These are phyloP conservation scores for Claviceps pazoutovae DNA, from an alignment of 2,329 filamentous ascomycete species.

Conservation along the genomic window DNA sequence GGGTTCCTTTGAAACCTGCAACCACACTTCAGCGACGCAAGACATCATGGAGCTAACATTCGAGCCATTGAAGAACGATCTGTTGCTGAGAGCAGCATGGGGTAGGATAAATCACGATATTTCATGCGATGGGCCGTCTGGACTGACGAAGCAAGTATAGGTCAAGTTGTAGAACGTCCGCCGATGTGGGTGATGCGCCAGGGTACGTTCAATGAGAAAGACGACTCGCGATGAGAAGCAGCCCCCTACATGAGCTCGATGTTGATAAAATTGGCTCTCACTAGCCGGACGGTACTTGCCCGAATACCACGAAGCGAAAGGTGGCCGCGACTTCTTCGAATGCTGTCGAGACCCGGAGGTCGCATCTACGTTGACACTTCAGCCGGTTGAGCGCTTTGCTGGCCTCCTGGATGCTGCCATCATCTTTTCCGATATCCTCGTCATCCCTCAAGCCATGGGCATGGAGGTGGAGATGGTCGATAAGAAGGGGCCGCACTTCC, in stretches of 20 bases:
- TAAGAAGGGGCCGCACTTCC: constrained; percentile 93
- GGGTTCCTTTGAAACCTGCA: background rate
- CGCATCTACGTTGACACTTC: constrained; percentile 82
- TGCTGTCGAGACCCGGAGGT: constrained; percentile 91
- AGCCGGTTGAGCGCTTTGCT: constrained; percentile 82
- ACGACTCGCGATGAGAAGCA: background rate
- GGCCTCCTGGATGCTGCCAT: constrained; percentile 92
- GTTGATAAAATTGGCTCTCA: background rate
- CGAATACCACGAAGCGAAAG: constrained; percentile 95
- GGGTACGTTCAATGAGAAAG: constrained; percentile 38
- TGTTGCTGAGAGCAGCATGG: constrained; percentile 78
- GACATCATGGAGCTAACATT: constrained; percentile 57
- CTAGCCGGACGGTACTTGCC: constrained; percentile 90
- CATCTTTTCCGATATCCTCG: constrained; percentile 97
- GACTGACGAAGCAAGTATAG: constrained; percentile 28
- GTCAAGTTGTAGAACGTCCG: constrained; percentile 79
- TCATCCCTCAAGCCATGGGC: constrained; percentile 93
- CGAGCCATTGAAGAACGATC: constrained; percentile 78
- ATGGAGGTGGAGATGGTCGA: constrained; percentile 99
- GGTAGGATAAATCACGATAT: constrained; percentile 37
- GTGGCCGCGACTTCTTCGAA: constrained; percentile 84
- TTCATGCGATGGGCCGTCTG: background rate
- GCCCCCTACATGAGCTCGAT: too few relatives aligned
- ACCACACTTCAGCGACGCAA: background rate
- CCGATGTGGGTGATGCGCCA: constrained; percentile 99